Percentiles rank a stretch among this genome's conserved stretches.
Evolutionary conservation across 1,284 basidiomycete species (phyloP).

Genomic region (Ustilago cynodontis): DNA sequence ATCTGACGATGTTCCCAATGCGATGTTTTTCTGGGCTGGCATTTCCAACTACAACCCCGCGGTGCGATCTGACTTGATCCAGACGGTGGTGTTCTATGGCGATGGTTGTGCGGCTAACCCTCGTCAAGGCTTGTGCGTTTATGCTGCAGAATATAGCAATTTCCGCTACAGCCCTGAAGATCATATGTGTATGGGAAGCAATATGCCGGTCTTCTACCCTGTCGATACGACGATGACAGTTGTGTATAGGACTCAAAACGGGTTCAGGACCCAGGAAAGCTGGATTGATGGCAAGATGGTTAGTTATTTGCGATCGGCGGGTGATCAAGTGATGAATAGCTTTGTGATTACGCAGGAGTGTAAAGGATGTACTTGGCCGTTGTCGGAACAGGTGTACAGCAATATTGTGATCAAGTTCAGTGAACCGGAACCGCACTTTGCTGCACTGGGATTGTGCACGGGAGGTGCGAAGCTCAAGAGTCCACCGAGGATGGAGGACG

Average conservation of each 20-base stretch:
- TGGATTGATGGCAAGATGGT: constrained; percentile 50
- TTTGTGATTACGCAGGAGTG: constrained; percentile 55
- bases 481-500: constrained; percentile 16
- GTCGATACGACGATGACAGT: constrained; percentile 29
- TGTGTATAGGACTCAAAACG: constrained; percentile 37
- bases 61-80: constrained; percentile 32
- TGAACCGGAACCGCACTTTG: constrained; percentile 30
- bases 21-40: constrained; percentile 52
- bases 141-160: constrained; percentile 36
- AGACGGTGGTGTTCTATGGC: constrained; percentile 50
- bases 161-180: constrained; percentile 33
- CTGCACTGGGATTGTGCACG: constrained; percentile 29
- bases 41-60: constrained; percentile 41
- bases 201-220: constrained; percentile 45
- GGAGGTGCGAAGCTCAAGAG: constrained; percentile 28
- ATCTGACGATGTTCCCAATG: constrained; percentile 8
- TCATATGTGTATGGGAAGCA: constrained; percentile 51
- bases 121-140: constrained; percentile 32
- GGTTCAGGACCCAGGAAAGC: constrained; percentile 41
- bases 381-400: constrained; percentile 38
- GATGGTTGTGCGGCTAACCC: constrained; percentile 43
- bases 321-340: constrained; percentile 50
- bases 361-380: constrained; percentile 37
- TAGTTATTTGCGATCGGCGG: constrained; percentile 32
- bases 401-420: constrained; percentile 35